Conservation (phyloP, 371 early-diverging fungal species). For the Mortierella sp. region DNA sequence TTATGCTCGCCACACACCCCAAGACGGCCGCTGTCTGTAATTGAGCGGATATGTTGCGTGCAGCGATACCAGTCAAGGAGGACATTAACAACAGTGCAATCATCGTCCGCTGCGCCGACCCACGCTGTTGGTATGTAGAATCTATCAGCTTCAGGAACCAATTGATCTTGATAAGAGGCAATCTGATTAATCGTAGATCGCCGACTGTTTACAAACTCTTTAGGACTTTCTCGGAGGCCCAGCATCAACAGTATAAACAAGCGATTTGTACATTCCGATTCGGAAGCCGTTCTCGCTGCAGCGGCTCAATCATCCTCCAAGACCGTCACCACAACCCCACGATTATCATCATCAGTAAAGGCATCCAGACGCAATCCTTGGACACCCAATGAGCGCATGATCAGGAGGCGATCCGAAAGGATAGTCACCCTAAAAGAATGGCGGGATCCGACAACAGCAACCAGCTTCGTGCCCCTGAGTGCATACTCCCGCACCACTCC, state of each 20-base stretch:
- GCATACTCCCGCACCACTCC: slow-evolving; percentile 11
- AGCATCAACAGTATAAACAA: background rate
- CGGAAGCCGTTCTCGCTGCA: background rate
- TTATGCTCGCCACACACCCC: background rate
- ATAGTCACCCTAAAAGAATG: slow-evolving; percentile 26
- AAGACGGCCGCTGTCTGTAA: background rate
- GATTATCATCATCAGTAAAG: background rate
- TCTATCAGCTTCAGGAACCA: background rate
- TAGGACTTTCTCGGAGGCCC: slow-evolving; percentile 14
- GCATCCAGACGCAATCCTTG: background rate
- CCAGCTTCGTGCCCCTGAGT: background rate
- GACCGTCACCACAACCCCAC: background rate
- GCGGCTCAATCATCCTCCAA: background rate
- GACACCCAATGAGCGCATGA: slow-evolving; percentile 5
- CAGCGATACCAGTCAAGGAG: slow-evolving; percentile 8
- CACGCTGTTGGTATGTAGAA: background rate
- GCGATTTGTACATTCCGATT: background rate
- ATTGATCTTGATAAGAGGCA: background rate
- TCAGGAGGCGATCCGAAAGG: slow-evolving; percentile 33
- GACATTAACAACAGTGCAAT: background rate
- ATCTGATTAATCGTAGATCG: background rate
- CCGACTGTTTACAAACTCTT: background rate
- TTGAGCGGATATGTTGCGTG: slow-evolving; percentile 3
- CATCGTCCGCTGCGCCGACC: background rate
- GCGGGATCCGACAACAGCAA: slow-evolving; percentile 1